Evolutionary conservation across 2,329 filamentous ascomycete genomes (phyloP), one percentile per base, ranked within the genome.

Genomic region (Calonectria fujianensis): DNA sequence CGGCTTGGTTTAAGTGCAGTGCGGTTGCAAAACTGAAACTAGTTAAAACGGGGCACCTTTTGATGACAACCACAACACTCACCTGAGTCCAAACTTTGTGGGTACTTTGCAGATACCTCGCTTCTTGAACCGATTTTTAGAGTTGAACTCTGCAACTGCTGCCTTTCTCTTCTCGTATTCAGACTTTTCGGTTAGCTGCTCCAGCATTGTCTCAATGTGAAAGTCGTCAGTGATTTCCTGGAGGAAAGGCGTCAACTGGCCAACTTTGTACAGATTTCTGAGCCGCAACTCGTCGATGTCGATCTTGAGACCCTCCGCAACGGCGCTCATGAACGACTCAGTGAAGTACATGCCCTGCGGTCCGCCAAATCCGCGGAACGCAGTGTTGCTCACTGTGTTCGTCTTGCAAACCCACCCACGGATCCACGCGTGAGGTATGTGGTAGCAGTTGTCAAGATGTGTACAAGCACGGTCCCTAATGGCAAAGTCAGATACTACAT

Each of bases 21-120:
- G 96, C 96, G 0, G 96, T 98, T 85, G 97, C 98, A 3, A 74
- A 74, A 54, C 72, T 74, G 13, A 9, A 24, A 24, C 9, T 13
- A 4, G 10, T 70, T 35, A 74, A 51, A 8, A 18, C 13, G 4
- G 5, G 7, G 1, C 9, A 24, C 4, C 16, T 3, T 7, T 27
- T 11, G 5, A 24, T 1, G 18, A 2, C 6, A 9, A n/a, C 32
- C 10, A 27, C 7, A 48, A 5, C 37, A 31, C 52, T 27, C 50
- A 61, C 72, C 95, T 97, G 80, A 98, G 97, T 79, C 96, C 96
- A 79, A 98, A 98, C 81, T 98, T 98, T 20, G 96, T 98, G 0
- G 96, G 96, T 71, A 98, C 92, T 27, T 98, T 86, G 8, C 95
- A 93, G 52, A 91, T 85, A 0, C 95, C 95, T 69, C 95, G 92